A percentile compares a stretch with the other conserved stretches of the same genome.
Conservation (phyloP, 345 rosid genomes). For the Isatis tinctoria region DNA sequence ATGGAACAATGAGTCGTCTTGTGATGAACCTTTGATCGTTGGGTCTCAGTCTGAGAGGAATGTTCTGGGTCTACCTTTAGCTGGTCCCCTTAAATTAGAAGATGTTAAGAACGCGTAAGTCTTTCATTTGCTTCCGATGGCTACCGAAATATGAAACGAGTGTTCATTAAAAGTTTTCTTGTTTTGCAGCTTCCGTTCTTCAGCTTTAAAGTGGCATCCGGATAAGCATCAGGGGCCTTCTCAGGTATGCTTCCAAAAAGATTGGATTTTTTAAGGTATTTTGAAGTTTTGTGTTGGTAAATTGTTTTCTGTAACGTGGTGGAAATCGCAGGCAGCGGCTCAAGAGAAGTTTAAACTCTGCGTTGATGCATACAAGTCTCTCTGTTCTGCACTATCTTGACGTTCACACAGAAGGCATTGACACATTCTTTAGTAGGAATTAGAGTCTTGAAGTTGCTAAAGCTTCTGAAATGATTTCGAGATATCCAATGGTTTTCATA, state of each 20-base stretch:
- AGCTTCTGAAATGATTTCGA: background rate
- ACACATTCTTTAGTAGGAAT: background rate
- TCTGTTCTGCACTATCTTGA: constrained; percentile 54
- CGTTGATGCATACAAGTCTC: constrained; percentile 72
- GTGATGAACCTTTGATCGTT: constrained; percentile 34
- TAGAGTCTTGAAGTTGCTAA: constrained; percentile 10
- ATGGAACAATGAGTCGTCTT: constrained; percentile 36
- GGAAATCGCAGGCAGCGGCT: constrained; percentile 54
- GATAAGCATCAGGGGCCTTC: constrained; percentile 77
- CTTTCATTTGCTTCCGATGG: background rate
- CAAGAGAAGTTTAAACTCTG: constrained; percentile 86
- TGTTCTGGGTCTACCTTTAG: constrained; percentile 59
- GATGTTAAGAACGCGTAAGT: constrained; percentile 88
- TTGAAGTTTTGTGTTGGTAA: background rate
- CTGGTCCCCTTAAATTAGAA: constrained; percentile 56
- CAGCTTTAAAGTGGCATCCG: constrained; percentile 96
- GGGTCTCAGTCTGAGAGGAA: constrained; percentile 64
- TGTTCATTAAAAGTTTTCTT: background rate
- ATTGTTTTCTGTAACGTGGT: background rate
- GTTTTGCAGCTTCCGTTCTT: constrained; percentile 54
- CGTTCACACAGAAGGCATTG: background rate
- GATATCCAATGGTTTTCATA: background rate
- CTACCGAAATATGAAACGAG: background rate
- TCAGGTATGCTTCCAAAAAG: constrained; percentile 40
- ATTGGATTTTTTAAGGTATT: background rate